phyloP scores from a whole-genome alignment of 2,329 filamentous ascomycete species.

The Juglanconis oblonga region DNA sequence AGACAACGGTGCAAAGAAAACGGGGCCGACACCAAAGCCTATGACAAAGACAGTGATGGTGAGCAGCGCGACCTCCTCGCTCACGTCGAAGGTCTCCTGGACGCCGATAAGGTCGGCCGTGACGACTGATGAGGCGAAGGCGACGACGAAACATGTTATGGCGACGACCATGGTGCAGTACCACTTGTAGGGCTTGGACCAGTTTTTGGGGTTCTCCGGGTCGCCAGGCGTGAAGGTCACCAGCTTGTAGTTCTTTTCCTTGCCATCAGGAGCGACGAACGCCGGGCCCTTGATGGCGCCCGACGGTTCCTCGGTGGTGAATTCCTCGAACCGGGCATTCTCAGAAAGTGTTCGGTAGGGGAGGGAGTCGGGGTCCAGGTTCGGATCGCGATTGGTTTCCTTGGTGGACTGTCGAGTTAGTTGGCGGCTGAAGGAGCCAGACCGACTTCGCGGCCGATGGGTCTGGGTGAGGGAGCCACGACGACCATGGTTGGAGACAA shows the following conservation, averaged over 20 bases:
- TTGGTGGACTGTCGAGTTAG: slow-evolving; percentile 26
- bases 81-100: slow-evolving; percentile 61
- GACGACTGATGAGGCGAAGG: slow-evolving; percentile 70
- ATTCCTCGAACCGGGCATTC: slow-evolving; percentile 64
- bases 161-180: slow-evolving; percentile 84
- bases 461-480: not conserved
- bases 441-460: not conserved
- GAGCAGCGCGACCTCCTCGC: slow-evolving; percentile 69
- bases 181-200: slow-evolving; percentile 76
- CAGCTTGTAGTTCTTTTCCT: slow-evolving; percentile 44
- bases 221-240: slow-evolving; percentile 67
- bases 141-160: slow-evolving; percentile 70
- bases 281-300: slow-evolving; percentile 57
- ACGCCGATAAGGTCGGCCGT: slow-evolving; percentile 72
- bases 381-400: slow-evolving; percentile 34
- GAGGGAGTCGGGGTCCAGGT: slow-evolving; percentile 50
- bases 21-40: slow-evolving; percentile 78
- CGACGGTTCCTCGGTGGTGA: slow-evolving; percentile 56
- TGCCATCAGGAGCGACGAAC: slow-evolving; percentile 22
- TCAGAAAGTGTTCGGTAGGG: slow-evolving; percentile 63
- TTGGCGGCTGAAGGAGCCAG: slow-evolving; percentile 15
- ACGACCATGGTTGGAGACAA: slow-evolving; percentile 2
- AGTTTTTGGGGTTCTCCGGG: slow-evolving; percentile 81
- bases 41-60: slow-evolving; percentile 75
- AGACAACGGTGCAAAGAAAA: slow-evolving; percentile 75